Base-by-base conservation (phyloP, 2,329 filamentous ascomycete species). In the Botrytis hyacinthi region DNA sequence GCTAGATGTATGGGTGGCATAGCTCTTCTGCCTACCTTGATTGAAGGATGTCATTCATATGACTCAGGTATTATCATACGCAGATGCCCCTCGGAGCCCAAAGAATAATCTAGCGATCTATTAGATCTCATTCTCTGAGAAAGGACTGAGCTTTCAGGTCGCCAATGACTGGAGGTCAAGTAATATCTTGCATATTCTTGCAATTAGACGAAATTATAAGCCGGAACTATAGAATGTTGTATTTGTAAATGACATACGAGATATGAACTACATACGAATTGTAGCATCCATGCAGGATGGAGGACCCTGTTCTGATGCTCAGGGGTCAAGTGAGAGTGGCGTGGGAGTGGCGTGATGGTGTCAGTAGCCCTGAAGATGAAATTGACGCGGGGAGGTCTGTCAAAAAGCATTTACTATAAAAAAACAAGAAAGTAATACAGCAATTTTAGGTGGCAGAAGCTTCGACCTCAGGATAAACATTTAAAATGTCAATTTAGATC, bases 401-500 rank as follows among this genome's bases (percentile, higher is more conserved):
- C n/a, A 22, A 10, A 5, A 32, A 29, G 8, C 22, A 68, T 57
- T 42, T 4, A 12, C 10, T 32, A 29, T 16, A 9, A 26, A 42
- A 35, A 10, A 22, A 35, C 29, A 16, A 16, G 26, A 29, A 32
- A 35, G 0, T 8, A 48, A 6, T n/a, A 68, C 10, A 8, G n/a
- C 9, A 57, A n/a, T 32, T 9, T 4, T n/a, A 6, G 1, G 10
- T 6, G 29, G 40, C 20, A 40, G 4, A 29, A 26, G 1, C 6
- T 54, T 29, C 12, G 3, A 14, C 20, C 9, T 18, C 12, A 5
- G 8, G 16, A 1, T 9, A 29, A 16, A 22, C 29, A 4, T 29
- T 6, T 2, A 10, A 29, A 9, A 9, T 7, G 3, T 5, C 1
- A 20, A 9, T 42, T 20, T 10, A 7, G 3, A n/a, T n/a, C 4